Conservation (phyloP, 352 stramenopile species). For the Pythium dissimile region DNA sequence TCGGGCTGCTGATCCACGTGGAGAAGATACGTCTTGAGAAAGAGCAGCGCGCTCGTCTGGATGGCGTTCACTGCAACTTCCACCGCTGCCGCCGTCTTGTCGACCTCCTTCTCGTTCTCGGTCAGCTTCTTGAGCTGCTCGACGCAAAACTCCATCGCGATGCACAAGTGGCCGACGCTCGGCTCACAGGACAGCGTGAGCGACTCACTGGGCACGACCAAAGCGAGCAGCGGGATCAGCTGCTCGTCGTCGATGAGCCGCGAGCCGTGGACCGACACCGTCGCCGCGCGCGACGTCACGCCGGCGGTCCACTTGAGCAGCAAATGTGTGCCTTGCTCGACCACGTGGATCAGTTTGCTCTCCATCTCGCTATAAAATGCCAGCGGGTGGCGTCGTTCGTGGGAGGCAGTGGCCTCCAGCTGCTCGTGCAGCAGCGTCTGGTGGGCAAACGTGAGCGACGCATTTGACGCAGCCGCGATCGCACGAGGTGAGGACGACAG, state of each 20-base stretch:
- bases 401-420: constrained; percentile 30
- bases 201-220: constrained; percentile 42
- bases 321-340: constrained; percentile 37
- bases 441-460: constrained; percentile 44
- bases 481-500: constrained; percentile 33
- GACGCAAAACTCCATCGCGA: constrained; percentile 65
- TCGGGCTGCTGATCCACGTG: constrained; percentile 53
- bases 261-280: constrained; percentile 42
- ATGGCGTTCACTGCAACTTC: constrained; percentile 30
- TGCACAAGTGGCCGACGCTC: constrained; percentile 48
- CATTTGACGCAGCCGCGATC: constrained; percentile 29
- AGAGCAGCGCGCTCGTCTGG: constrained; percentile 51
- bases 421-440: constrained; percentile 65
- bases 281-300: constrained; percentile 31
- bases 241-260: constrained; percentile 57
- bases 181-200: constrained; percentile 42
- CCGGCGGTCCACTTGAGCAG: constrained; percentile 54
- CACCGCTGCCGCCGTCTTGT: background rate
- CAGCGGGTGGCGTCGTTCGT: constrained; percentile 34
- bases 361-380: constrained; percentile 50
- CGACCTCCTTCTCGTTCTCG: background rate
- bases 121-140: constrained; percentile 32
- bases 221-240: constrained; percentile 46
- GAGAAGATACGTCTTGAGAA: constrained; percentile 63
- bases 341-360: constrained; percentile 38